Percentiles rank a stretch among this genome's conserved stretches.
phyloP scores from a whole-genome alignment of 2,329 filamentous ascomycete species.

The Xylariaceae sp. region DNA sequence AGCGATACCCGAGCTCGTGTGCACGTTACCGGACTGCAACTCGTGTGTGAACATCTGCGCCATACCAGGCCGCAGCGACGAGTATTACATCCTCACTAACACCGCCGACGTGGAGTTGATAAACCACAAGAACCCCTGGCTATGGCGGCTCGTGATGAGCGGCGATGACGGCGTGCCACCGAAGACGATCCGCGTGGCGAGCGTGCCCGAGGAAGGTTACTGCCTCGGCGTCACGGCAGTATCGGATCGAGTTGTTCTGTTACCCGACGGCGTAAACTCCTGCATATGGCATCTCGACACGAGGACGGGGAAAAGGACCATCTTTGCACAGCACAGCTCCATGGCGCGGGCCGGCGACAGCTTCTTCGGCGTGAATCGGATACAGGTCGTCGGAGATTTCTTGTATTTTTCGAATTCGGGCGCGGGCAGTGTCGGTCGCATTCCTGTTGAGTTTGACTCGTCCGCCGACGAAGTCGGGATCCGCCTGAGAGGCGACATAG shows the following conservation, averaged over 20 bases:
- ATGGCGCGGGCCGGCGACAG: constrained; percentile 25
- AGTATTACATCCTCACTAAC: constrained; percentile 29
- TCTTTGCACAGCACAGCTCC: constrained; percentile 26
- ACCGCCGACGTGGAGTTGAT: constrained; percentile 32
- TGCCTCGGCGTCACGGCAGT: constrained; percentile 24
- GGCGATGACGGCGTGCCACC: constrained; percentile 31
- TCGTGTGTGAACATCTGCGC: constrained; percentile 28
- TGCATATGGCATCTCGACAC: constrained; percentile 32
- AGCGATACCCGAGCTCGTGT: constrained; percentile 25
- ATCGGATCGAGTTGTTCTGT: constrained; percentile 27
- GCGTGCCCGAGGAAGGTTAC: constrained; percentile 23
- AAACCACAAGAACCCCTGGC: constrained; percentile 24
- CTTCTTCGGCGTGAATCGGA: constrained; percentile 31
- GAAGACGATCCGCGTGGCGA: constrained; percentile 23
- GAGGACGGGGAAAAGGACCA: constrained; percentile 21
- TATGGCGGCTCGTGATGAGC: constrained; percentile 29
- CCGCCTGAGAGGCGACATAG: constrained; percentile 24
- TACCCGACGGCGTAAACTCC: constrained; percentile 26
- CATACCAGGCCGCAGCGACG: constrained; percentile 26
- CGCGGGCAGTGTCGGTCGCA: constrained; percentile 27
- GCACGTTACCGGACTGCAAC: constrained; percentile 28
- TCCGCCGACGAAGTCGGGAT: constrained; percentile 22
- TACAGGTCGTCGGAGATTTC: constrained; percentile 25
- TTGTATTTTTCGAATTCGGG: constrained; percentile 34
- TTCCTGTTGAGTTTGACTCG: constrained; percentile 26